Evolutionary conservation across 371 early-diverging fungal genomes (phyloP), one percentile per base, ranked within the genome.

Genomic region (Furculomyces boomerangus): DNA sequence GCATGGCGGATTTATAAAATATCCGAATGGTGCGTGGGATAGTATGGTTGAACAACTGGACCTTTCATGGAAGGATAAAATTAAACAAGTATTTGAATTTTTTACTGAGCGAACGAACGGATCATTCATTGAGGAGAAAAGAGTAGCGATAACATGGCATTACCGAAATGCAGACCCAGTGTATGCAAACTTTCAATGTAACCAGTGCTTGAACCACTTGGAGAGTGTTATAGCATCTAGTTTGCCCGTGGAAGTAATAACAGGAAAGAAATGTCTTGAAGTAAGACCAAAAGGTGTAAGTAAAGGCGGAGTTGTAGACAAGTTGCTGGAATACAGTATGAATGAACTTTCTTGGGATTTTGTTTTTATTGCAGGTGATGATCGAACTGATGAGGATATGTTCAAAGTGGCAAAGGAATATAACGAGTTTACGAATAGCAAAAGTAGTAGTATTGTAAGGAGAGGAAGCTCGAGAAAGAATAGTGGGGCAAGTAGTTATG

Each of bases 301-400:
- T 66, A 86, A 85, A 72, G 98, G 98, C 14, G 93, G 93, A 62
- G 89, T 94, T 56, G 84, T 95, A 55, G 89, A 89, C 60, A 77
- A 87, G 5, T 67, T 96, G 5, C 50, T 84, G 26, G 62, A 65
- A 18, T 50, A 61, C 3, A 59, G 62, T 53, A 68, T 71, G 49
- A 77, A 79, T 47, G n/a, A n/a, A n/a, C 8, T 26, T 26, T 7
- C 13, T 8, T 78, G 79, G 31, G 89, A 87, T 58, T 93, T 95
- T 69, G 76, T 90, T n/a, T 73, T 89, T 44, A 92, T 94, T 63
- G 92, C 87, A 22, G 95, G 97, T 18, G 95, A 96, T 63, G 95
- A 95, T 64, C 79, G 84, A 64, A 95, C 97, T 1, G 96, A 97
- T 62, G 94, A 94, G 63, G 96, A 94, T 62, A 94, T 96, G 94